phyloP scores from a whole-genome alignment of 164 flowering plant genomes.

The Tetrastigma voinierianum region DNA sequence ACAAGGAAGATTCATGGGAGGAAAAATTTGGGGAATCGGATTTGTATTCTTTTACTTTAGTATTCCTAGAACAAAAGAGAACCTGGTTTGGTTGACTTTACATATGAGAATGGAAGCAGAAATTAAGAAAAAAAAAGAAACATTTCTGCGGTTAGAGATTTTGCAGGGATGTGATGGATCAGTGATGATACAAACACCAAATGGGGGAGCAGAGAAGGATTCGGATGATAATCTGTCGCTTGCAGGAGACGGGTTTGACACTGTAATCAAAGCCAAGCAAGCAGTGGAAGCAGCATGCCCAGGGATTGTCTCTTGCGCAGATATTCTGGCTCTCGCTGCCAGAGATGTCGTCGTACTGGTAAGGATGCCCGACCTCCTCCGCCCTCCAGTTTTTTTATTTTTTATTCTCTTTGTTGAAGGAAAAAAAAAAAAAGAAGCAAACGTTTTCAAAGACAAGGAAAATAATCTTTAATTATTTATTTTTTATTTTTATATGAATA shows the following conservation, averaged over 20 bases:
- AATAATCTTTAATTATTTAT: too few species aligned
- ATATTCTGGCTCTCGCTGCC: slow-evolving; percentile 66
- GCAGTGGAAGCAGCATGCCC: slow-evolving; percentile 72
- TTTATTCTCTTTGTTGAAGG: background rate
- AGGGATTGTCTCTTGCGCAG: slow-evolving; percentile 81
- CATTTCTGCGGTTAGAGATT: background rate
- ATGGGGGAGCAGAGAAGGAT: slow-evolving; percentile 75
- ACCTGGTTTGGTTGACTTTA: too few species aligned
- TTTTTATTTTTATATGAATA: too few species aligned
- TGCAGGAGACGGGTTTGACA: slow-evolving; percentile 88
- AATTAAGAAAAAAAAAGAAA: background rate
- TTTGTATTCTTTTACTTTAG: too few species aligned
- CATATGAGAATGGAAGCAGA: background rate
- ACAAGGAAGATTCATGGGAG: too few species aligned
- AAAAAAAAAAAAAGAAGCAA: background rate
- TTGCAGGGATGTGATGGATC: slow-evolving; percentile 85
- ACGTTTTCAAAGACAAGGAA: too few species aligned
- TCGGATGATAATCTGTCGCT: slow-evolving; percentile 60
- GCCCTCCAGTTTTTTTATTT: background rate
- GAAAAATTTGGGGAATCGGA: too few species aligned
- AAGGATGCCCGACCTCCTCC: slow-evolving; percentile 7
- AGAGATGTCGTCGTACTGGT: slow-evolving; percentile 74
- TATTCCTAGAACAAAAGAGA: too few species aligned
- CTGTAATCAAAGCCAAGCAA: slow-evolving; percentile 61
- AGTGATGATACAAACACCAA: slow-evolving; percentile 55